These are phyloP conservation scores for Puccinia horiana DNA, from an alignment of 1,284 basidiomycete genomes.

Conservation along the genomic window DNA sequence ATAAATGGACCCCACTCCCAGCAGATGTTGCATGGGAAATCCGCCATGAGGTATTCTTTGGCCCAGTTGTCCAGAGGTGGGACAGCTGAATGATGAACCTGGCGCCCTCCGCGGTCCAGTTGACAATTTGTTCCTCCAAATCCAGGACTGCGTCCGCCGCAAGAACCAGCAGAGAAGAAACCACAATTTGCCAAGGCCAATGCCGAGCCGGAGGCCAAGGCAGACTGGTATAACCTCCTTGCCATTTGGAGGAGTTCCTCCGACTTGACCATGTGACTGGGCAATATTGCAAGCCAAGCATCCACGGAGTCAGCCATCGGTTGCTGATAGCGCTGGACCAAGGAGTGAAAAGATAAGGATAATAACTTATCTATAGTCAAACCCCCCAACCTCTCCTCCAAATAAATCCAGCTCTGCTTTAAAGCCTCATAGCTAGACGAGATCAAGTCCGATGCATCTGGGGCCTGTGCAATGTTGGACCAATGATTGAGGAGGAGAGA, in stretches of 20 bases:
- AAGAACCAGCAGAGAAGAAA: too few relatives aligned
- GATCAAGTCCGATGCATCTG: not conserved
- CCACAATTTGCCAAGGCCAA: too few relatives aligned
- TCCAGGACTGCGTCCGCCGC: too few relatives aligned
- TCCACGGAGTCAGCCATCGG: not conserved
- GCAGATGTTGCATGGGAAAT: slow-evolving; percentile 6
- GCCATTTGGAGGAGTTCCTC: not conserved
- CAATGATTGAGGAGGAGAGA: too few relatives aligned
- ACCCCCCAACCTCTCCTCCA: not conserved
- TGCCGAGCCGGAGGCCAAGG: not conserved
- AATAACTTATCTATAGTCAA: not conserved
- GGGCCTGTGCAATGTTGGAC: too few relatives aligned
- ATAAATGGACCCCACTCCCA: too few relatives aligned
- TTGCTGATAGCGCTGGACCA: too few relatives aligned
- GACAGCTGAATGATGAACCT: too few relatives aligned
- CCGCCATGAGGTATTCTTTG: not conserved
- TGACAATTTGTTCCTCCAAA: too few relatives aligned
- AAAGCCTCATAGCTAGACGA: not conserved
- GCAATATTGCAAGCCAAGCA: not conserved
- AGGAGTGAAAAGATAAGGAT: not conserved
- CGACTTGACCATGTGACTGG: too few relatives aligned
- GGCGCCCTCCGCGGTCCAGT: too few relatives aligned
- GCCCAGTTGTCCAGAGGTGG: slow-evolving; percentile 3
- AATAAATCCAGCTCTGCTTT: not conserved
- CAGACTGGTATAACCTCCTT: not conserved